phyloP scores from a whole-genome alignment of 2,329 filamentous ascomycete species.

The Hypoxylon sp. region DNA sequence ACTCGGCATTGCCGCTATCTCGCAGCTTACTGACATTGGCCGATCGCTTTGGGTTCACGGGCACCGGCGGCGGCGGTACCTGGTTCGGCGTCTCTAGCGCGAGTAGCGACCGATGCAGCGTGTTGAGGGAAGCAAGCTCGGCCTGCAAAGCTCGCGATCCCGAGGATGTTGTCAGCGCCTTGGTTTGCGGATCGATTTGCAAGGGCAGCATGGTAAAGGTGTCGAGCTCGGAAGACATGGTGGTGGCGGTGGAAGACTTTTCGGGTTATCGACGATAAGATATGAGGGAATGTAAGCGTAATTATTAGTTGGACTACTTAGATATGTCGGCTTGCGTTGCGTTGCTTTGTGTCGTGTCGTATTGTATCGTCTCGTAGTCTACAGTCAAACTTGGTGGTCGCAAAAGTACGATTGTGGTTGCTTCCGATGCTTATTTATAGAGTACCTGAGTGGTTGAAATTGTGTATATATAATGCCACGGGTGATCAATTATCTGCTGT shows the following conservation, averaged over 20 bases:
- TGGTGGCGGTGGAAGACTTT: slow-evolving; percentile 9
- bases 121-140: slow-evolving; percentile 82
- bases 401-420: not conserved
- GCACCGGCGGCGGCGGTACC: slow-evolving; percentile 87
- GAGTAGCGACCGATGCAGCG: slow-evolving; percentile 81
- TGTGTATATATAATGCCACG: not conserved
- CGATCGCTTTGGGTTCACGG: slow-evolving; percentile 92
- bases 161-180: slow-evolving; percentile 73
- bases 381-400: not conserved
- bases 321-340: not conserved
- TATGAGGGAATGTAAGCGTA: not conserved
- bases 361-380: not conserved
- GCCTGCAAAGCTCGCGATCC: slow-evolving; percentile 64
- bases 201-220: slow-evolving; percentile 86
- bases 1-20: slow-evolving; percentile 86
- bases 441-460: not conserved
- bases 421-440: not conserved
- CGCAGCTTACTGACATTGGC: slow-evolving; percentile 92
- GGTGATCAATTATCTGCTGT: not conserved
- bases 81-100: slow-evolving; percentile 72
- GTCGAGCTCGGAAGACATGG: slow-evolving; percentile 51
- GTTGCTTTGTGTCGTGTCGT: not conserved
- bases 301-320: not conserved
- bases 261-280: not conserved
- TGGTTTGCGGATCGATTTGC: slow-evolving; percentile 83